Percentiles rank a stretch among this genome's conserved stretches.
These are phyloP conservation scores for Phaffomyces thermotolerans DNA, from an alignment of 805 yeast genomes.

Conservation along the genomic window DNA sequence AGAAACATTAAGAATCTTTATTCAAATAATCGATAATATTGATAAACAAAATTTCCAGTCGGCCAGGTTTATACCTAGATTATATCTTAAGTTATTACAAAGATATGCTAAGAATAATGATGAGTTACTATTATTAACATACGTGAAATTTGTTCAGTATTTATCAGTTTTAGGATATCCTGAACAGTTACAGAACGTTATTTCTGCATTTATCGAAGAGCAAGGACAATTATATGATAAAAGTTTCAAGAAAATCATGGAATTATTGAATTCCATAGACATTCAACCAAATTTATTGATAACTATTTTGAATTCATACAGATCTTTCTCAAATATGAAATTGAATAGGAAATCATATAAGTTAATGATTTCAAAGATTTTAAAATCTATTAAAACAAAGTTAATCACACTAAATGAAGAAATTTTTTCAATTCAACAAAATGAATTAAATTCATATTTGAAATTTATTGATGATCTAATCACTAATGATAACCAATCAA, in stretches of 20 bases:
- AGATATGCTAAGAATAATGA: slow-evolving; percentile 1
- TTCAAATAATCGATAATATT: slow-evolving; percentile 7
- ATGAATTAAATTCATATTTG: no score
- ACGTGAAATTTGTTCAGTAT: slow-evolving; percentile 13
- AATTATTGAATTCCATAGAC: slow-evolving; percentile 1
- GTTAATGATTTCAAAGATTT: no score
- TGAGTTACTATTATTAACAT: slow-evolving; percentile 3
- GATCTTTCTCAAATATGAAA: no score
- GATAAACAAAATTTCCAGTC: slow-evolving; percentile 14
- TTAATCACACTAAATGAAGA: no score
- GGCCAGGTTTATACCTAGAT: slow-evolving; percentile 20
- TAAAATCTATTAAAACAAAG: no score
- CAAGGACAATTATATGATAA: not conserved
- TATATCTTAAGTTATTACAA: slow-evolving; percentile 16
- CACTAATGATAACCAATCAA: no score
- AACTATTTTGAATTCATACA: no score
- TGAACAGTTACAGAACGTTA: slow-evolving; percentile 4
- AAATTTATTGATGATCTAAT: no score
- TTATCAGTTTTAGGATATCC: slow-evolving; percentile 12
- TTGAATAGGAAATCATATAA: no score
- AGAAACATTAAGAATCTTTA: slow-evolving; percentile 8
- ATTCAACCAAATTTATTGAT: no score
- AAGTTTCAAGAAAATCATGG: slow-evolving; percentile 2
- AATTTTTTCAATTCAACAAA: no score
- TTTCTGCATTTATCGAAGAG: not conserved